Evolutionary conservation across 169 alveolate species (phyloP).

Genomic region (Plasmodium vivax): DNA sequence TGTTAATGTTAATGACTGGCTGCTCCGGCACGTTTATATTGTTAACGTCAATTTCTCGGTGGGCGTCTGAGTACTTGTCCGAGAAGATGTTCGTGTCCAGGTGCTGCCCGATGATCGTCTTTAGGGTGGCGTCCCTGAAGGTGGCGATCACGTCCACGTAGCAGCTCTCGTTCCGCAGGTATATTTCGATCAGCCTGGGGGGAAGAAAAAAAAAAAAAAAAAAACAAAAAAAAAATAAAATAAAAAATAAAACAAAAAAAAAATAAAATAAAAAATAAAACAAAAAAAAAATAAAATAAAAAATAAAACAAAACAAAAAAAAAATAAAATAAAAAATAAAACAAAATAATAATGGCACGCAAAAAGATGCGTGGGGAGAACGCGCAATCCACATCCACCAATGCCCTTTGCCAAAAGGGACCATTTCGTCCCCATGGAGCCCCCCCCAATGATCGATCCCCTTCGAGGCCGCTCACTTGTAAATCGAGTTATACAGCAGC

Average conservation of each 20-base stretch:
- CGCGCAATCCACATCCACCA: not conserved
- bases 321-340: too few relatives aligned
- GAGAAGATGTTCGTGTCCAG: slow-evolving; percentile 80
- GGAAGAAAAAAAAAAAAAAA: not conserved
- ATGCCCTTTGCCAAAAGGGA: not conserved
- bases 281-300: too few relatives aligned
- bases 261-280: too few relatives aligned
- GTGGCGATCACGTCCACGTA: slow-evolving; percentile 70
- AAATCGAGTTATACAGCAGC: slow-evolving; percentile 78
- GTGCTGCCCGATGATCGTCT: slow-evolving; percentile 85
- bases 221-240: too few relatives aligned
- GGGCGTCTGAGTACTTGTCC: slow-evolving; percentile 18
- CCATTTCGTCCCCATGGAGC: not conserved
- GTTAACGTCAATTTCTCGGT: not conserved
- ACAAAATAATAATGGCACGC: not conserved
- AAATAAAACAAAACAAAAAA: too few relatives aligned
- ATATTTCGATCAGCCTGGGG: slow-evolving; percentile 42
- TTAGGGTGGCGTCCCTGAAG: slow-evolving; percentile 80
- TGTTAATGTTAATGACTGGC: slow-evolving; percentile 6
- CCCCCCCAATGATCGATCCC: not conserved
- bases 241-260: too few relatives aligned
- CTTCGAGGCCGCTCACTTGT: slow-evolving; percentile 67
- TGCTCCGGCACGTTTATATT: slow-evolving; percentile 27
- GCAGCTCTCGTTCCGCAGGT: slow-evolving; percentile 68
- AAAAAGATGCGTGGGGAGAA: not conserved